phyloP scores from a whole-genome alignment of 73 alveolate genomes.

The Paramecium caudatum region DNA sequence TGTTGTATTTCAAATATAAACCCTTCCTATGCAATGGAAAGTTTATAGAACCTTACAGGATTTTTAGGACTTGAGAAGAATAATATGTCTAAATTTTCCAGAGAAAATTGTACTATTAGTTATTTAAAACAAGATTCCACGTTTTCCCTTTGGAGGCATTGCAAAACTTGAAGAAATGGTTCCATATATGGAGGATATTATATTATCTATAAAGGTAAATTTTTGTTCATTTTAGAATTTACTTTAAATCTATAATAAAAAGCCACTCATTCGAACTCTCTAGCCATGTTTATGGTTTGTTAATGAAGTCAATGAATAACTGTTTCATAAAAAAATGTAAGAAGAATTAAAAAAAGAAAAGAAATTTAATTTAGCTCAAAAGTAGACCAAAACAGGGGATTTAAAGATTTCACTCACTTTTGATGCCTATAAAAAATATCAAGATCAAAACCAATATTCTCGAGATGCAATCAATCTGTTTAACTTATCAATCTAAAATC shows the following conservation, averaged over 20 bases:
- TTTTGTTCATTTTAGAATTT: not conserved
- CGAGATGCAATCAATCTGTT: constrained; percentile 9
- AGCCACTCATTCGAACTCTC: not conserved
- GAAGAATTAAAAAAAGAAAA: constrained; percentile 24
- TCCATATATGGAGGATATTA: not conserved
- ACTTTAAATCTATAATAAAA: constrained; percentile 1
- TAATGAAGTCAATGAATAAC: constrained; percentile 25
- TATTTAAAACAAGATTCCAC: not conserved
- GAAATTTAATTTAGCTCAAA: not conserved
- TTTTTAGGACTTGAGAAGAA: not conserved
- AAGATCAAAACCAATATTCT: not conserved
- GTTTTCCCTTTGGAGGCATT: constrained; percentile 7
- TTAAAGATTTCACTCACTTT: not conserved
- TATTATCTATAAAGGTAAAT: constrained; percentile 7
- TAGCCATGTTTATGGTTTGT: constrained; percentile 33
- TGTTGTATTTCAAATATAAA: not conserved
- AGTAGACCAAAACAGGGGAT: not conserved
- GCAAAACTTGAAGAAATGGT: not conserved
- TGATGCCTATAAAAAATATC: not conserved
- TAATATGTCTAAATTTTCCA: not conserved
- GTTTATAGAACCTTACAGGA: constrained; percentile 9
- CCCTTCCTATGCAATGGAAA: constrained; percentile 32
- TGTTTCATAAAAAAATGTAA: not conserved
- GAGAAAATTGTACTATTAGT: not conserved
- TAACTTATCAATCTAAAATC: not conserved